Conservation (phyloP, 176 grass and related monocot genomes). For the Stipa capillata region DNA sequence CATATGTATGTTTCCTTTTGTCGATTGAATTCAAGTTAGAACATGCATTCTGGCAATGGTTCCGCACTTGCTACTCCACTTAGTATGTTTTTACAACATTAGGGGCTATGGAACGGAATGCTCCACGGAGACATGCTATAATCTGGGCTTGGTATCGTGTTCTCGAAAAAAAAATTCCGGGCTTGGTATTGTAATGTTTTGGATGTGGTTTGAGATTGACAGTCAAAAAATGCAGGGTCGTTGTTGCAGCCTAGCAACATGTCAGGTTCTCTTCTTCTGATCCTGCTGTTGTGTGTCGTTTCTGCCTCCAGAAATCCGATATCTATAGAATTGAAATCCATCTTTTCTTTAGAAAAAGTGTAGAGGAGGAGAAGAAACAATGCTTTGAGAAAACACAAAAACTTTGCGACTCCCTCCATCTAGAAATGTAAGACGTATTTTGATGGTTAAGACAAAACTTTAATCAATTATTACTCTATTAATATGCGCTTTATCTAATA, state of each 20-base stretch:
- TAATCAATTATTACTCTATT: too few species aligned
- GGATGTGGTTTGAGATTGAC: neutral
- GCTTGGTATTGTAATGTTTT: neutral
- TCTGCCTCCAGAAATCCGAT: neutral
- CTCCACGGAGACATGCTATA: too few species aligned
- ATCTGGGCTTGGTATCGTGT: too few species aligned
- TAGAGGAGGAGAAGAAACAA: too few species aligned
- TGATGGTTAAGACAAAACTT: too few species aligned
- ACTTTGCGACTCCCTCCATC: too few species aligned
- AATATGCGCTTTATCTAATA: too few species aligned
- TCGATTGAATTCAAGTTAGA: neutral
- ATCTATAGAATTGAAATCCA: neutral
- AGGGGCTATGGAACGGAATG: neutral
- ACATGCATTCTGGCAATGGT: slow-evolving; percentile 1
- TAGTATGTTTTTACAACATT: neutral
- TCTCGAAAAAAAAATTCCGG: too few species aligned
- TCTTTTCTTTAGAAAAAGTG: too few species aligned
- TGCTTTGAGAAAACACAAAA: too few species aligned
- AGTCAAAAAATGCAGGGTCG: neutral
- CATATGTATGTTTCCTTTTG: neutral
- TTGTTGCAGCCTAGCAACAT: neutral
- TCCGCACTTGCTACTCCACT: too few species aligned
- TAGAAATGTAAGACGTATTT: too few species aligned
- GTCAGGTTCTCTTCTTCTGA: neutral
- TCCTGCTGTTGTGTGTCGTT: neutral